Conservation (phyloP, 345 rosid genomes). For the Diplotaxis tenuifolia region DNA sequence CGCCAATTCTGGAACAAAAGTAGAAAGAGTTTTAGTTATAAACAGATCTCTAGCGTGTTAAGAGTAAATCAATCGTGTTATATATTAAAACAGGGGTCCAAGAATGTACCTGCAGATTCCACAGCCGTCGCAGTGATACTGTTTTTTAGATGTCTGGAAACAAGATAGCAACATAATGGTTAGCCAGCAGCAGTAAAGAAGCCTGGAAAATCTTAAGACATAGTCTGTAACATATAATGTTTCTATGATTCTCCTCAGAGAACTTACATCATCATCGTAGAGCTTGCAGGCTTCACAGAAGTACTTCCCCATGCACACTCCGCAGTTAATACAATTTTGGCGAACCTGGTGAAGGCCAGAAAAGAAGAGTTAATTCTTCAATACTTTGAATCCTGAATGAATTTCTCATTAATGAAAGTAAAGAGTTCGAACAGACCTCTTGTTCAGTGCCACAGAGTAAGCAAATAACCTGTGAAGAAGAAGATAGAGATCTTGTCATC, state of each 20-base stretch:
- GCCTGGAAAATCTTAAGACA: neutral
- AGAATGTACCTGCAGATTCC: constrained; percentile 85
- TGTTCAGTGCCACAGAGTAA: constrained; percentile 85
- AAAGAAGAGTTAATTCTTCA: constrained; percentile 2
- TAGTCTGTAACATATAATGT: neutral
- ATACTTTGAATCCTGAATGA: neutral
- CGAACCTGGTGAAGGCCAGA: constrained; percentile 49
- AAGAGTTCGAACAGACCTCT: constrained; percentile 49
- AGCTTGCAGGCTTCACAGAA: constrained; percentile 74
- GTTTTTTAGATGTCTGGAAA: constrained; percentile 69
- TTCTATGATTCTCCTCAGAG: neutral
- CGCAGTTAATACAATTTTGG: constrained; percentile 67
- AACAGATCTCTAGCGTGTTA: too few relatives aligned
- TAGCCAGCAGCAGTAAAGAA: constrained; percentile 5
- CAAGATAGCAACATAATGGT: constrained; percentile 15
- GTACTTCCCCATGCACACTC: constrained; percentile 87
- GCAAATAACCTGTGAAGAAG: constrained; percentile 56
- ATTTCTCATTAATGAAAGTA: too few relatives aligned
- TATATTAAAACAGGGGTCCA: neutral
- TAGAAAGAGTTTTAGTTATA: neutral
- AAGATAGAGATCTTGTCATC: constrained; percentile 9
- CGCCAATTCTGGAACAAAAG: constrained; percentile 61
- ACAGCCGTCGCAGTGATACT: constrained; percentile 84
- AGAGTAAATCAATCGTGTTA: too few relatives aligned
- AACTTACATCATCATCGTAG: constrained; percentile 85